Percentiles rank a stretch among this genome's conserved stretches.
Evolutionary conservation across 2,329 filamentous ascomycete genomes (phyloP).

Genomic region (Exutisphaerella laricina): DNA sequence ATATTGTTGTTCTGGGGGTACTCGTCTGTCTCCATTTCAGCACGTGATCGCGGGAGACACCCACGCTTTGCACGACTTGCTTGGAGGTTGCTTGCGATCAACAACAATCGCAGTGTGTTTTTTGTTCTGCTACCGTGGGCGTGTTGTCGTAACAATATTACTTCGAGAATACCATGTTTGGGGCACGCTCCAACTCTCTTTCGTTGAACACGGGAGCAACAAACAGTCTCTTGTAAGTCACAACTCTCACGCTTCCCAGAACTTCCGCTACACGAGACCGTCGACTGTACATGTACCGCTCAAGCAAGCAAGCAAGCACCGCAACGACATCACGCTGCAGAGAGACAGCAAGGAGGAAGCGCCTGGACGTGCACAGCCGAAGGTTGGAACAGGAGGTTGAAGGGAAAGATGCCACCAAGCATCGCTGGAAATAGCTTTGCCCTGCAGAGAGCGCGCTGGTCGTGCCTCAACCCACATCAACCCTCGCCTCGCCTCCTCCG

Average conservation of each 20-base stretch:
- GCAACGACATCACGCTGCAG: too few species aligned
- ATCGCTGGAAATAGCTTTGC: conserved; percentile 8
- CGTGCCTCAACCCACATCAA: not conserved
- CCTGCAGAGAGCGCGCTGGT: not conserved
- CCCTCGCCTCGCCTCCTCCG: not conserved
- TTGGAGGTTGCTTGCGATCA: too few species aligned
- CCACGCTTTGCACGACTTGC: too few species aligned
- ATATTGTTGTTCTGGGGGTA: too few species aligned
- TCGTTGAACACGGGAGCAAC: not conserved
- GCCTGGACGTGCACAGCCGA: too few species aligned
- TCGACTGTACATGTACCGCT: too few species aligned
- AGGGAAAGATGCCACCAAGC: conserved; percentile 12
- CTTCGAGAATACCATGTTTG: not conserved
- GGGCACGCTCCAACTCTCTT: not conserved
- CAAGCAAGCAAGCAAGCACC: too few species aligned
- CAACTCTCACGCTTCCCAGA: not conserved
- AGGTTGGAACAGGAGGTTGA: too few species aligned
- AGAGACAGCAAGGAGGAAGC: not conserved
- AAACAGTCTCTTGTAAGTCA: conserved; percentile 5
- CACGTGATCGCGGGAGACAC: too few species aligned
- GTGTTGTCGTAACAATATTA: not conserved
- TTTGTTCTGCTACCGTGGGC: too few species aligned
- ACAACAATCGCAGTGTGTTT: too few species aligned
- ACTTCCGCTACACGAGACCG: not conserved
- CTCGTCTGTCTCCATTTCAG: too few species aligned